These are phyloP conservation scores for Penicillium desertorum DNA, from an alignment of 495 filamentous ascomycete species.

Conservation along the genomic window DNA sequence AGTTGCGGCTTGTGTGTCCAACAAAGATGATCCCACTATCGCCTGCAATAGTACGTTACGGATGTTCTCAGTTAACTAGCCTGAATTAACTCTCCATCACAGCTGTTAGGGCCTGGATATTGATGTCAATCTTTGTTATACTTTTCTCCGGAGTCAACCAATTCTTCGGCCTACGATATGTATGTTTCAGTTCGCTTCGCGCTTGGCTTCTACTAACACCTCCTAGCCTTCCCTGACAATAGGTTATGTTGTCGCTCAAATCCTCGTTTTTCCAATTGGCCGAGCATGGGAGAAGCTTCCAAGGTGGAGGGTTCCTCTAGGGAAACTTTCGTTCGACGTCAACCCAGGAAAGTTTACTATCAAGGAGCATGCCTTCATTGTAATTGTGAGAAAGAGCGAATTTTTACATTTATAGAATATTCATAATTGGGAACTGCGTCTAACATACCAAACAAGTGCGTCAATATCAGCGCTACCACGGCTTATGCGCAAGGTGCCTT, in stretches of 20 bases:
- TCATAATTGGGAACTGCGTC: not conserved
- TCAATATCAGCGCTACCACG: slow-evolving; percentile 31
- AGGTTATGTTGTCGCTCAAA: slow-evolving; percentile 61
- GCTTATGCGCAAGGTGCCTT: slow-evolving; percentile 63
- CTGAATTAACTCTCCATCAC: not conserved
- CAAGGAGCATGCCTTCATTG: slow-evolving; percentile 69
- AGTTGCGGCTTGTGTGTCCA: slow-evolving; percentile 32
- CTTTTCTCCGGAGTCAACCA: slow-evolving; percentile 31
- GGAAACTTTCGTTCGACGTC: slow-evolving; percentile 46
- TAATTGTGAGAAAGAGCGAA: slow-evolving; percentile 51
- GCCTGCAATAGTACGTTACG: slow-evolving; percentile 25
- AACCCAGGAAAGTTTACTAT: slow-evolving; percentile 69
- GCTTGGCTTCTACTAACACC: slow-evolving; percentile 2
- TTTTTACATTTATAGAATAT: not conserved
- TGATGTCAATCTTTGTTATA: slow-evolving; percentile 29
- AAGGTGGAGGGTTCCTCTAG: slow-evolving; percentile 60
- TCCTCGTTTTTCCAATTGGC: slow-evolving; percentile 60
- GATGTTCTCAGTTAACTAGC: not conserved
- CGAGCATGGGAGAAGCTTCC: slow-evolving; percentile 47
- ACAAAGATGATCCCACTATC: slow-evolving; percentile 29
- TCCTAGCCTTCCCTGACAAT: slow-evolving; percentile 81
- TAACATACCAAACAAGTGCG: slow-evolving; percentile 21
- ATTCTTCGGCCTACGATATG: slow-evolving; percentile 33
- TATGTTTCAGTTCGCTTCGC: slow-evolving; percentile 7
- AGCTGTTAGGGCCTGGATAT: slow-evolving; percentile 31